These are phyloP conservation scores for Sistotremastrum suecicum DNA, from an alignment of 768 basidiomycete genomes.

Conservation along the genomic window DNA sequence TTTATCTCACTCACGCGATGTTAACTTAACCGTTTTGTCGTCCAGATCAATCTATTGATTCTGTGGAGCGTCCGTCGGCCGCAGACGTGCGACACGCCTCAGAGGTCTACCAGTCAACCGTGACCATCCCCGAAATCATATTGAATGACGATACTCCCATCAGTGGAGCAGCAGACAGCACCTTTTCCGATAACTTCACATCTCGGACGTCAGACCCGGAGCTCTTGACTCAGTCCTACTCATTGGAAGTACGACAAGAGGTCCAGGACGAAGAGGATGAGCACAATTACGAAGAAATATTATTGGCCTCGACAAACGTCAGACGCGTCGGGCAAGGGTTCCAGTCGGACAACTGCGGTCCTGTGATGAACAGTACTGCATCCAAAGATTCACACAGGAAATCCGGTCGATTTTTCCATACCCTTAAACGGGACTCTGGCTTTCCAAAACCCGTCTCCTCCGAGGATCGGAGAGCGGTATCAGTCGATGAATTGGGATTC, in stretches of 20 bases:
- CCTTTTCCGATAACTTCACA: no score
- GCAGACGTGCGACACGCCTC: no score
- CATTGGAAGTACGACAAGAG: no score
- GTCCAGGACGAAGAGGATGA: conserved; percentile 19
- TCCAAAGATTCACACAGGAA: neutral
- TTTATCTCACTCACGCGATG: no score
- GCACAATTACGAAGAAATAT: conserved; percentile 67
- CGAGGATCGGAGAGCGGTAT: neutral
- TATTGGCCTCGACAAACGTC: conserved; percentile 71
- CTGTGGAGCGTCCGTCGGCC: no score
- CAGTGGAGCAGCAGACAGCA: no score
- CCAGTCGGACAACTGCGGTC: conserved; percentile 49
- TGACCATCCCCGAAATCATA: no score
- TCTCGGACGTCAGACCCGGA: neutral
- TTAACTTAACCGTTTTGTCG: no score
- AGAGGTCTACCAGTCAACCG: no score
- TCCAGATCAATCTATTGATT: no score
- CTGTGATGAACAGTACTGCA: conserved; percentile 22
- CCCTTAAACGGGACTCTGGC: neutral
- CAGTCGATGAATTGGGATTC: conserved; percentile 3
- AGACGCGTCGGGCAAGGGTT: conserved; percentile 72
- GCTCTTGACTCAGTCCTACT: no score
- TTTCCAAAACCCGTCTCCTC: conserved; percentile 1
- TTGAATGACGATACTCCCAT: no score
- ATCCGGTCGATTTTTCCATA: conserved; percentile 3